These are phyloP conservation scores for Ceratocystis colombiana DNA, from an alignment of 2,329 filamentous ascomycete species.

Conservation along the genomic window DNA sequence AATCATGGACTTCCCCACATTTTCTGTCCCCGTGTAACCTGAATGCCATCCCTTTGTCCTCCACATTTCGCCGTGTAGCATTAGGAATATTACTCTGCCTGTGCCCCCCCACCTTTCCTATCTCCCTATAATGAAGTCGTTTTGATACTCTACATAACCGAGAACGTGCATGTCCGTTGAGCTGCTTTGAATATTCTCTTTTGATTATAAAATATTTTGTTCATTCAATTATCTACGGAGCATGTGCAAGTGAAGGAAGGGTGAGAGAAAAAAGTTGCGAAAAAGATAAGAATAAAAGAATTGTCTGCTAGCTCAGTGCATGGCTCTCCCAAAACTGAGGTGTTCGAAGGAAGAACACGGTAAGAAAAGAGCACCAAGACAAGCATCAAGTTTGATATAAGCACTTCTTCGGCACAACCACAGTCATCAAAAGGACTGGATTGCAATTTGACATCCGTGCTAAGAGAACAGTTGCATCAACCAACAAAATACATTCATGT, in stretches of 20 bases:
- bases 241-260: too few species aligned
- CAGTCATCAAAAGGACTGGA: conserved; percentile 70
- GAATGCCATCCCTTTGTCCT: conserved; percentile 11
- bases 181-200: not conserved
- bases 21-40: not conserved
- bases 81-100: not conserved
- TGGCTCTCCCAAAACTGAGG: conserved; percentile 1
- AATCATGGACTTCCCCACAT: not conserved
- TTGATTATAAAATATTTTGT: not conserved
- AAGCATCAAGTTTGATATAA: conserved; percentile 51
- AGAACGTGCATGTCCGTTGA: too few species aligned
- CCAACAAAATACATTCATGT: not conserved
- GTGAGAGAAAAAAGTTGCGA: too few species aligned
- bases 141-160: not conserved
- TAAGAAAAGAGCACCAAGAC: conserved; percentile 7
- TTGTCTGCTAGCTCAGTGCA: conserved; percentile 18
- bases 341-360: not conserved
- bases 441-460: conserved; percentile 99
- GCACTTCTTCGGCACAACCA: conserved; percentile 99
- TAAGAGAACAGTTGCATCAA: conserved; percentile 33
- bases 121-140: conserved; percentile 5
- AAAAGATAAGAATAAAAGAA: not conserved
- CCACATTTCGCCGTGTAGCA: conserved; percentile 2
- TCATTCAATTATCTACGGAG: not conserved
- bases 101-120: not conserved